Percentiles rank a stretch among this genome's conserved stretches.
phyloP scores from a whole-genome alignment of 169 alveolate genomes.

The Plasmodium yoelii region DNA sequence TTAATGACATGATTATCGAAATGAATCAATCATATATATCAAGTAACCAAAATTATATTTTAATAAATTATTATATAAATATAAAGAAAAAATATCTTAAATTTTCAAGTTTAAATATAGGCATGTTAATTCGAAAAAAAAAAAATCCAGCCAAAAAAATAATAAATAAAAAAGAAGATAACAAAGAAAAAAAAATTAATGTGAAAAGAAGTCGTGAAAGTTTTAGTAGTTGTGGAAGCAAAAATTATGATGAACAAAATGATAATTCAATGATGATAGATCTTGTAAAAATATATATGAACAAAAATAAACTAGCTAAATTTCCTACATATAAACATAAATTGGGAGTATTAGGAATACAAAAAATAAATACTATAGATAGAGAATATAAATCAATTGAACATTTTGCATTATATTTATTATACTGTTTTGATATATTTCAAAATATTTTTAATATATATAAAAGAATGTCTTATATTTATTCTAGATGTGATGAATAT shows the following conservation, averaged over 20 bases:
- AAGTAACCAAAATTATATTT: constrained; percentile 39
- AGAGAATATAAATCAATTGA: constrained; percentile 33
- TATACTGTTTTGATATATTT: constrained; percentile 17
- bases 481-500: constrained; percentile 31
- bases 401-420: constrained; percentile 18
- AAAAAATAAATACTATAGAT: constrained; percentile 14
- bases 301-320: constrained; percentile 7
- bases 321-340: constrained; percentile 13
- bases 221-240: no score
- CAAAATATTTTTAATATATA: constrained; percentile 33
- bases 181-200: neutral
- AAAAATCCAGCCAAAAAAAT: neutral
- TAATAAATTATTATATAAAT: constrained; percentile 38
- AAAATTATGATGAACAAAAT: neutral
- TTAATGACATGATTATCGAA: constrained; percentile 33
- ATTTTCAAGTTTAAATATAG: constrained; percentile 29
- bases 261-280: constrained; percentile 3
- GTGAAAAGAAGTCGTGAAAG: neutral
- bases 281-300: constrained; percentile 17
- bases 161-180: neutral
- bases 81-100: constrained; percentile 24
- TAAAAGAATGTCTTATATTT: constrained; percentile 29
- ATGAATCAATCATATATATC: constrained; percentile 63
- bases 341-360: constrained; percentile 43
- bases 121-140: neutral